Evolutionary conservation across 495 filamentous ascomycete species (phyloP).

Genomic region (Amphirosellinia nigrospora): DNA sequence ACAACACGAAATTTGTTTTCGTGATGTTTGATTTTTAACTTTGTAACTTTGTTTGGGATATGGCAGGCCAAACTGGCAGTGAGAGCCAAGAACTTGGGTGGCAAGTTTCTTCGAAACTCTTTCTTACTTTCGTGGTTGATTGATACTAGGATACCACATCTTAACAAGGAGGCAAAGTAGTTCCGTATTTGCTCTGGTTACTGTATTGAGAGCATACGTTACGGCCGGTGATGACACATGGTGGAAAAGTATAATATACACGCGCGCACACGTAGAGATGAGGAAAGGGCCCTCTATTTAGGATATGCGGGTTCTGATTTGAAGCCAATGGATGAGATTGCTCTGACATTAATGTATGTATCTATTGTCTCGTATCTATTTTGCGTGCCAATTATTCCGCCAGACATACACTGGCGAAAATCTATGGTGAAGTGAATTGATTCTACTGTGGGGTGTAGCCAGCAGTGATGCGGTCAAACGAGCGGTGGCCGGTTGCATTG

Average conservation of each 20-base stretch:
- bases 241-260: background rate
- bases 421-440: background rate
- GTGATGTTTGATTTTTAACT: too few relatives aligned
- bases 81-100: too few relatives aligned
- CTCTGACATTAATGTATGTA: background rate
- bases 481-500: constrained; percentile 13
- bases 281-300: background rate
- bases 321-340: background rate
- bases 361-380: background rate
- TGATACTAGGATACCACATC: background rate
- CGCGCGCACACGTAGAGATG: too few relatives aligned
- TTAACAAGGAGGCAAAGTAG: background rate
- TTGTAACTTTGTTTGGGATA: too few relatives aligned
- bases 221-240: background rate
- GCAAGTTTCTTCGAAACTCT: too few relatives aligned
- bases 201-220: background rate
- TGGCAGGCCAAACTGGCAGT: too few relatives aligned
- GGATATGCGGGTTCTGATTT: background rate
- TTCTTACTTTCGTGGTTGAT: background rate
- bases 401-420: background rate
- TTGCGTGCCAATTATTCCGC: background rate
- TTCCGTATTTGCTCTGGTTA: background rate
- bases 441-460: background rate
- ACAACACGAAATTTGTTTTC: too few relatives aligned
- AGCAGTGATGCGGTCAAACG: constrained; percentile 18